Base-by-base conservation (phyloP, 257 asterid genomes). In the Linaria vulgaris region DNA sequence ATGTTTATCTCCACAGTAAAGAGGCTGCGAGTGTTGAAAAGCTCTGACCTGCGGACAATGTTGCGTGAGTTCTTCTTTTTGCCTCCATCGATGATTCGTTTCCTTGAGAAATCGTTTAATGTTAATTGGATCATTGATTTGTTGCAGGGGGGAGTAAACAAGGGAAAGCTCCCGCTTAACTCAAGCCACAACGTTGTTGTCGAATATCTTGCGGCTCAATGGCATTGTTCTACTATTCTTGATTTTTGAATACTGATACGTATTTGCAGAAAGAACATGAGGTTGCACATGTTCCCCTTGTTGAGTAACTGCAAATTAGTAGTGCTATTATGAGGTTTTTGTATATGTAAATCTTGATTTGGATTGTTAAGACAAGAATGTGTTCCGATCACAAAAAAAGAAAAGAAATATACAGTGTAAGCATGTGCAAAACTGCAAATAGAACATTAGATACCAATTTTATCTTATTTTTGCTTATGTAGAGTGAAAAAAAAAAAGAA, bases 1-100 rank as follows among this genome's bases (percentile, higher is more conserved):
- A 87, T 92, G 96, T 92, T 92, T 64, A 88, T 83, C 14, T 82
- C 95, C 0, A 89, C 94, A 0, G 99, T 79, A 19, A 85, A 83
- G 83, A 85, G 99, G 79, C 82, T 92, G 69, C 96, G 96, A 0
- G 96, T 89, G 54, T 75, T 87, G 82, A 92, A 85, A 70, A 89
- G 83, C 77, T 85, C 99, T 0, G 95, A 92, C 30, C 84, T 89
- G 25, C 73, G 95, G 2, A 67, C 67, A 23, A 81, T 85, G 55
- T 71, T 74, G 22, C 78, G 97, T 92, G 74, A 82, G 96, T 82
- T 62, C 22, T 61, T 20, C 4, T n/a, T 34, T 34, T 24, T 12
- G 4, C 17, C 30, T 41, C 60, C 2, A 3, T 25, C 4, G n/a
- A 51, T 12, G 9, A 0, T n/a, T 22, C 34, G 0, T 1, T 34